Conservation (phyloP, 2,329 filamentous ascomycete genomes). For the Neonectria neomacrospora region DNA sequence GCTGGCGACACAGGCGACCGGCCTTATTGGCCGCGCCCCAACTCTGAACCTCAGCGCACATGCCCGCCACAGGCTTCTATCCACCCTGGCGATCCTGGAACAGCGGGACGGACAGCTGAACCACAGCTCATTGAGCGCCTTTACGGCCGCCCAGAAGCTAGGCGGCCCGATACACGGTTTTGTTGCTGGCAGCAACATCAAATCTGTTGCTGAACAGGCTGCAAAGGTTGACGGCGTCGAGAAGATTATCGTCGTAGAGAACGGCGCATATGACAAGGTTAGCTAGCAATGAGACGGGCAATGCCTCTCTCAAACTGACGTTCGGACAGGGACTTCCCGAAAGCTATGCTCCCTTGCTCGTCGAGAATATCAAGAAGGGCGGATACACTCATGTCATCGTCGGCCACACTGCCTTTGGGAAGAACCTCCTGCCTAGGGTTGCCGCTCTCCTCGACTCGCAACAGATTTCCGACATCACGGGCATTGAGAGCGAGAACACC, state of each 20-base stretch:
- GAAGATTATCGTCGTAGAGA: constrained; percentile 91
- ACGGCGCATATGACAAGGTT: constrained; percentile 91
- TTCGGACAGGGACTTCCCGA: constrained; percentile 80
- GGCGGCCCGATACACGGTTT: constrained; percentile 89
- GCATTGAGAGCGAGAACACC: constrained; percentile 88
- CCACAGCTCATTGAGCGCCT: constrained; percentile 81
- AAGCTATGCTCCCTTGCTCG: constrained; percentile 91
- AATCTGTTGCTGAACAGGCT: constrained; percentile 81
- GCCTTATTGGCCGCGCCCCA: constrained; percentile 43
- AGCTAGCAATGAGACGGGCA: constrained; percentile 4
- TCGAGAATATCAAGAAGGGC: constrained; percentile 96
- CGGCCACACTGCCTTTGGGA: constrained; percentile 94
- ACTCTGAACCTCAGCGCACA: constrained; percentile 45
- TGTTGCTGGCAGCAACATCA: constrained; percentile 82
- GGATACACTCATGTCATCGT: constrained; percentile 92
- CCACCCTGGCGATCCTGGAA: constrained; percentile 91
- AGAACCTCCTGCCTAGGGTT: constrained; percentile 91
- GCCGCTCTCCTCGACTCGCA: constrained; percentile 92
- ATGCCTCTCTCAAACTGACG: constrained; percentile 18
- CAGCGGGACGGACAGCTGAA: constrained; percentile 91
- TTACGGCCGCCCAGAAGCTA: constrained; percentile 87
- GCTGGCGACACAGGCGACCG: constrained; percentile 41
- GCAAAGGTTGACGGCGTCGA: constrained; percentile 91
- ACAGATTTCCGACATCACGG: constrained; percentile 92
- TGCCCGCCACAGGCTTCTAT: constrained; percentile 69